Evolutionary conservation across 1,284 basidiomycete species (phyloP).

Genomic region (Ceratobasidium sp.): DNA sequence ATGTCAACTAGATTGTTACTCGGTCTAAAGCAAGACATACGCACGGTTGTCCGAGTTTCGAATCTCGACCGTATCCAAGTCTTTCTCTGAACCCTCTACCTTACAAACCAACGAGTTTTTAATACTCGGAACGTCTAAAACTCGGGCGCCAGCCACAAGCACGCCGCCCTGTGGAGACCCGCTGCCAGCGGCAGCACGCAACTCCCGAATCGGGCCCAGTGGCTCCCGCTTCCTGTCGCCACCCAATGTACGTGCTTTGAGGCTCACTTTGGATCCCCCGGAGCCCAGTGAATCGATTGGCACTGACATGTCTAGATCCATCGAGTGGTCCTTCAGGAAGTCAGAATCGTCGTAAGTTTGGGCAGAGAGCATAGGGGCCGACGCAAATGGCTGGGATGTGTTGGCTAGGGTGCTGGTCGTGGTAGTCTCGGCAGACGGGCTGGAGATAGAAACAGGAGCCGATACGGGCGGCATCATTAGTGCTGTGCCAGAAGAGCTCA

Average conservation of each 20-base stretch:
- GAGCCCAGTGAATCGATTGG: constrained; percentile 53
- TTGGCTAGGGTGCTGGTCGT: constrained; percentile 6
- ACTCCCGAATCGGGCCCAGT: constrained; percentile 59
- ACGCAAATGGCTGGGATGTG: constrained; percentile 19
- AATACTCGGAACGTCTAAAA: constrained; percentile 57
- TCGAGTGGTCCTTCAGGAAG: constrained; percentile 40
- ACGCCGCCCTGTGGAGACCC: constrained; percentile 36
- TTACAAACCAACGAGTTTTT: constrained; percentile 64
- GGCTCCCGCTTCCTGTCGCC: constrained; percentile 66
- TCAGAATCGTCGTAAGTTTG: background rate
- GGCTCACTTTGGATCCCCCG: constrained; percentile 45
- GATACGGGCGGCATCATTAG: constrained; percentile 7
- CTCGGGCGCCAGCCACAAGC: constrained; percentile 45
- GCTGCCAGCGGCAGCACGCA: constrained; percentile 49
- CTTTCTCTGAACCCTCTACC: constrained; percentile 65
- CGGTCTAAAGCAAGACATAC: constrained; percentile 45
- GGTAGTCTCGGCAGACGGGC: background rate
- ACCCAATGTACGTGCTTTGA: constrained; percentile 70
- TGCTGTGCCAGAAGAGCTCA: constrained; percentile 20
- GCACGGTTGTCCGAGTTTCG: constrained; percentile 76
- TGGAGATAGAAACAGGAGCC: constrained; percentile 10
- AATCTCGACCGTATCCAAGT: constrained; percentile 72
- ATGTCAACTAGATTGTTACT: background rate
- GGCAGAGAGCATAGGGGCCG: constrained; percentile 2
- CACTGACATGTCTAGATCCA: constrained; percentile 60